Percentiles rank a stretch among this genome's conserved stretches.
These are phyloP conservation scores for Colletotrichum cuscutae DNA, from an alignment of 2,329 filamentous ascomycete species.

Conservation along the genomic window DNA sequence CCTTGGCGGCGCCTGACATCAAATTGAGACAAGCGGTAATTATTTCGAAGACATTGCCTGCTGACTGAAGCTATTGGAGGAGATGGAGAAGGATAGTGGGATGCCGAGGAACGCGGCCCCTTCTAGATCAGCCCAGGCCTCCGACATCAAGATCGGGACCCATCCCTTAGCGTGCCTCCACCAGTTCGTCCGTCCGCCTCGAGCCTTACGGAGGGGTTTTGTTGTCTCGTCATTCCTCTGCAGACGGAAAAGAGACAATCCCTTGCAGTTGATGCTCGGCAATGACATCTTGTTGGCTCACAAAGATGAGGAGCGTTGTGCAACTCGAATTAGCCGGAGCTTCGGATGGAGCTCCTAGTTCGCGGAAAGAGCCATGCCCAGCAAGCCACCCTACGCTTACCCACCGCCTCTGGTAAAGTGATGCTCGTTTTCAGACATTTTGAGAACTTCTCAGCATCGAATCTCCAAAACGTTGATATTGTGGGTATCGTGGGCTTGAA, in stretches of 20 bases:
- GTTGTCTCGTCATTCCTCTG: not conserved
- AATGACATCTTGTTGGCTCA: not conserved
- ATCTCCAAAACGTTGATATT: not conserved
- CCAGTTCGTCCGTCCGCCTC: not conserved
- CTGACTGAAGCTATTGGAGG: not conserved
- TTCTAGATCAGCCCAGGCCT: constrained; percentile 4
- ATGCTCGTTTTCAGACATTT: constrained; percentile 13
- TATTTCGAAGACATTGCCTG: not conserved
- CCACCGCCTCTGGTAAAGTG: not conserved
- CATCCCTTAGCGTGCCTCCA: not conserved
- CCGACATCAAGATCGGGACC: constrained; percentile 4
- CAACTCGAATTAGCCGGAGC: not conserved
- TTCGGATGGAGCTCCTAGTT: not conserved
- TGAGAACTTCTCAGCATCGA: not conserved
- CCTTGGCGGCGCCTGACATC: not conserved
- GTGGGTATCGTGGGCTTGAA: not conserved
- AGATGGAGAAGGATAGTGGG: not conserved
- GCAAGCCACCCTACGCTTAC: not conserved
- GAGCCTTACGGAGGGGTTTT: not conserved
- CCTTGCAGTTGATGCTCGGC: not conserved
- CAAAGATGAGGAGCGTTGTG: not conserved
- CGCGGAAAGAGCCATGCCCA: not conserved
- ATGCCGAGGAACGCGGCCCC: not conserved
- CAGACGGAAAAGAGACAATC: not conserved
- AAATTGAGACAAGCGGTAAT: not conserved